phyloP scores from a whole-genome alignment of 2,329 filamentous ascomycete genomes.

The Penicillium sp. region DNA sequence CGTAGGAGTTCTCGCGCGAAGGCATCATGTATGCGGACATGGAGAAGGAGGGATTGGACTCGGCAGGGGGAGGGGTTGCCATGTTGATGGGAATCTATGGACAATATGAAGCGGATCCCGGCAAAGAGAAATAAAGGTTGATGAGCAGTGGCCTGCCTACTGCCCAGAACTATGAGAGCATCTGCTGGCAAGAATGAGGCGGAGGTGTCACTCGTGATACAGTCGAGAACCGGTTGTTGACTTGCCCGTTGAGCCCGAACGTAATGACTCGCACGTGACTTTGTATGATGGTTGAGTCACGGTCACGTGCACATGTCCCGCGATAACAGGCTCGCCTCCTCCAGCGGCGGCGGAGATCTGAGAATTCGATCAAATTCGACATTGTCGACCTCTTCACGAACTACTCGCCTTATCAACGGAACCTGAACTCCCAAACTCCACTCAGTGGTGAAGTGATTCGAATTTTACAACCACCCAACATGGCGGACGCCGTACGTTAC shows the following conservation, averaged over 20 bases:
- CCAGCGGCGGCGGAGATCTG: constrained; percentile 22
- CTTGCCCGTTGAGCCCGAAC: constrained; percentile 8
- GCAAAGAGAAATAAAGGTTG: constrained; percentile 5
- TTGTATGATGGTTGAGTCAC: constrained; percentile 19
- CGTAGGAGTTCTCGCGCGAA: constrained; percentile 34
- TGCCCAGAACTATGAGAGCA: constrained; percentile 29
- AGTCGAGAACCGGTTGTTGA: constrained; percentile 6
- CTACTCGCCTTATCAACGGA: constrained; percentile 8
- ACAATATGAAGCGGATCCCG: neutral
- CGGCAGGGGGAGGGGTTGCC: constrained; percentile 35
- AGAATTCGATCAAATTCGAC: constrained; percentile 28
- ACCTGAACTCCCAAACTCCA: neutral
- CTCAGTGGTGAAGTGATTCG: constrained; percentile 20
- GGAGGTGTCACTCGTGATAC: neutral
- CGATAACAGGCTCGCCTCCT: constrained; percentile 31
- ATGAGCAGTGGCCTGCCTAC: constrained; percentile 46
- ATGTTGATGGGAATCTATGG: constrained; percentile 27
- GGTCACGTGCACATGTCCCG: constrained; percentile 24
- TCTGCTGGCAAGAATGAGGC: constrained; percentile 12
- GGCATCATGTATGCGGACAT: constrained; percentile 47
- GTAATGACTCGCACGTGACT: constrained; percentile 10
- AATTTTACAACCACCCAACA: constrained; percentile 31
- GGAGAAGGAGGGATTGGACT: constrained; percentile 41
- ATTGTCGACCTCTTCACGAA: constrained; percentile 14
- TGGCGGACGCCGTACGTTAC: constrained; percentile 52